Conservation (phyloP, 2,329 filamentous ascomycete genomes). For the Hypocreales sp. region DNA sequence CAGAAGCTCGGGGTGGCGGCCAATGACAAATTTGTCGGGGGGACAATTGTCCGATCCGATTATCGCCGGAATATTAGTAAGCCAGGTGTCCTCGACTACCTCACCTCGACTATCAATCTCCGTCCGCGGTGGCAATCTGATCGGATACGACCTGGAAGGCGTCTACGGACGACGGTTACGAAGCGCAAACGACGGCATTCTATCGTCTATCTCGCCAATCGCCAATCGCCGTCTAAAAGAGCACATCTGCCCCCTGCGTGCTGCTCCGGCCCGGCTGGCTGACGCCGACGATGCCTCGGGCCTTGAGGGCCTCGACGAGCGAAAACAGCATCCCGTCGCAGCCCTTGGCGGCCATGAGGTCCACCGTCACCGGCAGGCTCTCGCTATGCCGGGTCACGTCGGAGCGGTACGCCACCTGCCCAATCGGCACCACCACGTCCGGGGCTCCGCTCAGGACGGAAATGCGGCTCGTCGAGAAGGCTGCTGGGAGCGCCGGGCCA, state of each 20-base stretch:
- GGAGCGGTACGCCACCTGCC: conserved; percentile 18
- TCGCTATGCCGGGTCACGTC: conserved; percentile 29
- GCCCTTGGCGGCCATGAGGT: conserved; percentile 40
- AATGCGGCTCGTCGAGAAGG: conserved; percentile 23
- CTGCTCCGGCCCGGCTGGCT: conserved; percentile 24
- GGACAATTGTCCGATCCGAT: conserved; percentile 3
- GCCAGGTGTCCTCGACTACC: too few species aligned
- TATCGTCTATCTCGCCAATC: neutral
- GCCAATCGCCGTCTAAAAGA: too few species aligned
- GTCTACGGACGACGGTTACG: too few species aligned
- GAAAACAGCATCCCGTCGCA: conserved; percentile 44
- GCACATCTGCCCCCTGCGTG: conserved; percentile 8
- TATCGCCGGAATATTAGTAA: conserved; percentile 1
- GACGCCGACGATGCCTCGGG: conserved; percentile 28
- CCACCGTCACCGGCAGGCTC: conserved; percentile 38
- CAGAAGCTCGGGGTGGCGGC: too few species aligned
- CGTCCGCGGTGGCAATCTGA: too few species aligned
- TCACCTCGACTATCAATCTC: neutral
- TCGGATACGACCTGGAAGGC: too few species aligned
- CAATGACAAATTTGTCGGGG: conserved; percentile 2
- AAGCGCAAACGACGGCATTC: too few species aligned
- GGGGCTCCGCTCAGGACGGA: conserved; percentile 20
- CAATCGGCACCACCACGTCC: conserved; percentile 25
- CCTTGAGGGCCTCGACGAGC: conserved; percentile 33
- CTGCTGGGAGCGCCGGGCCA: conserved; percentile 27